Evolutionary conservation across 2,329 filamentous ascomycete species (phyloP).

Genomic region (Microdochium bolleyi): DNA sequence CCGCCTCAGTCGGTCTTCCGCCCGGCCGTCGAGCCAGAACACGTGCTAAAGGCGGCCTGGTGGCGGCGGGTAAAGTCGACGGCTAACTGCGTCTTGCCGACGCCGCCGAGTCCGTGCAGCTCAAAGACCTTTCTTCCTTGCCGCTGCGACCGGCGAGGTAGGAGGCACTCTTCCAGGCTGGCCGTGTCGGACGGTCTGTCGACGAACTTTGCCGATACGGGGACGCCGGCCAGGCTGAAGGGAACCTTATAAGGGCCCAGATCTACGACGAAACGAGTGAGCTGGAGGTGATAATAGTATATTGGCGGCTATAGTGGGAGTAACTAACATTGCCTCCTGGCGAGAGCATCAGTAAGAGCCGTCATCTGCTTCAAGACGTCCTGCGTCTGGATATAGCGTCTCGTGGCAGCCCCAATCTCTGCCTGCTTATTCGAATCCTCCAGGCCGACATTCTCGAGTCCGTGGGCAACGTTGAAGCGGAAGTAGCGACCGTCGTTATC

Average conservation of each 20-base stretch:
- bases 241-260: conserved; percentile 5
- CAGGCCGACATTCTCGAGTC: conserved; percentile 29
- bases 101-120: background rate
- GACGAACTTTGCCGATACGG: background rate
- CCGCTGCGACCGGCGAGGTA: conserved; percentile 1
- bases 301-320: conserved; percentile 1
- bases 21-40: conserved; percentile 32
- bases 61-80: conserved; percentile 7
- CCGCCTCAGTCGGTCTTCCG: conserved; percentile 18
- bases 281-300: background rate
- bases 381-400: conserved; percentile 16
- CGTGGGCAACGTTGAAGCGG: conserved; percentile 33
- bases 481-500: conserved; percentile 25
- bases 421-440: conserved; percentile 24
- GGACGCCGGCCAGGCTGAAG: background rate
- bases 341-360: conserved; percentile 7
- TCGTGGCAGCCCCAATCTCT: conserved; percentile 17
- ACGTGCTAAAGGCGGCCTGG: conserved; percentile 23
- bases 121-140: background rate
- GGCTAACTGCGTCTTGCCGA: background rate
- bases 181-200: conserved; percentile 12
- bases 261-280: conserved; percentile 4
- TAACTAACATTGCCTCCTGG: conserved; percentile 11
- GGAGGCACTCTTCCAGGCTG: conserved; percentile 9
- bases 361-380: conserved; percentile 12